Evolutionary conservation across 306 rosid genomes (phyloP).

Genomic region (Rosa multiflora): DNA sequence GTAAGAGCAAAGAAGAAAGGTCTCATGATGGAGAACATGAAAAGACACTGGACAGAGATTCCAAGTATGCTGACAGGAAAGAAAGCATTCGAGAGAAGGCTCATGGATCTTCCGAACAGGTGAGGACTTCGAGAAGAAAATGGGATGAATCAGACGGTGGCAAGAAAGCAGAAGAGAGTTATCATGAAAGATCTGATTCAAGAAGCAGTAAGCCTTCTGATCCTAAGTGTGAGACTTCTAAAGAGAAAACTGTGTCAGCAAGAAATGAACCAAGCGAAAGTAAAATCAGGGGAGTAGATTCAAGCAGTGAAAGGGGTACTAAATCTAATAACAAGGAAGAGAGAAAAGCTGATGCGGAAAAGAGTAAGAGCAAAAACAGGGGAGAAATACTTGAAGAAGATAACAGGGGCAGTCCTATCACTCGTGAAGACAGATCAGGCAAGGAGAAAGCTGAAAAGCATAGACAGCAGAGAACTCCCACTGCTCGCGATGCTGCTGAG

Average conservation of each 20-base stretch:
- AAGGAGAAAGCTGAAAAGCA: conserved; percentile 67
- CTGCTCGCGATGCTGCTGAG: conserved; percentile 55
- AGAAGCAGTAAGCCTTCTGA: conserved; percentile 57
- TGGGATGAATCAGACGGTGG: conserved; percentile 83
- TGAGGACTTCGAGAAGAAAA: conserved; percentile 72
- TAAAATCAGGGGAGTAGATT: conserved; percentile 52
- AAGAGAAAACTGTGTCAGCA: conserved; percentile 58
- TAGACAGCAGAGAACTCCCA: conserved; percentile 56
- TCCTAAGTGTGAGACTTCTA: conserved; percentile 53
- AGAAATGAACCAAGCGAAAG: conserved; percentile 71
- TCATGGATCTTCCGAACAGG: conserved; percentile 69
- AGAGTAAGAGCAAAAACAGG: conserved; percentile 69
- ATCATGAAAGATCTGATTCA: conserved; percentile 54
- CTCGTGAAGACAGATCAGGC: conserved; percentile 54
- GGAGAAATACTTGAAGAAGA: conserved; percentile 56
- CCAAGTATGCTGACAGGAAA: conserved; percentile 55
- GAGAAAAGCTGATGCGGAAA: conserved; percentile 67
- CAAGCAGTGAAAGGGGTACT: conserved; percentile 46
- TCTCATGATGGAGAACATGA: conserved; percentile 46
- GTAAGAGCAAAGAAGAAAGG: conserved; percentile 55
- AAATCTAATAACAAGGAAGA: conserved; percentile 65
- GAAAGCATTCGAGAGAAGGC: conserved; percentile 69
- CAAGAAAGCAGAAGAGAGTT: conserved; percentile 48
- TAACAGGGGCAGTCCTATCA: conserved; percentile 38
- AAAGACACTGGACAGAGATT: conserved; percentile 58